Conservation (phyloP, 495 filamentous ascomycete genomes). For the Bombardia bombarda region DNA sequence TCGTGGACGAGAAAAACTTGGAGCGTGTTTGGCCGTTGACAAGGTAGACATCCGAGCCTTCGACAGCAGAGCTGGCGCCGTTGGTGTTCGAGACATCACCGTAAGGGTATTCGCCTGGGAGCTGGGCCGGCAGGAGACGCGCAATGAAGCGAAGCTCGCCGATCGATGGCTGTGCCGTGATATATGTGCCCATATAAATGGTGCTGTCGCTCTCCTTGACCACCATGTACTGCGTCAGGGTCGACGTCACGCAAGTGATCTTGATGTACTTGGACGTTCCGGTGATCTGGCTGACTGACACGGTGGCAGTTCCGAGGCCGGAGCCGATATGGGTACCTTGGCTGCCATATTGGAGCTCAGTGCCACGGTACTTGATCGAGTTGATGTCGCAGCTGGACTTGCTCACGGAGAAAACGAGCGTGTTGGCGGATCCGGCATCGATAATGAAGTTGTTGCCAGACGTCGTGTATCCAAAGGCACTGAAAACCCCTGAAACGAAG, state of each 20-base stretch:
- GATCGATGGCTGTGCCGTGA: conserved; percentile 48
- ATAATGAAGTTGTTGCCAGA: conserved; percentile 41
- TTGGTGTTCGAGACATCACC: conserved; percentile 42
- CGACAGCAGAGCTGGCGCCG: conserved; percentile 41
- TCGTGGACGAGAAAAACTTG: conserved; percentile 61
- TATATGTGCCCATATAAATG: conserved; percentile 58
- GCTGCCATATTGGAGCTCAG: conserved; percentile 47
- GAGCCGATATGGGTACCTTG: conserved; percentile 51
- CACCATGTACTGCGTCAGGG: conserved; percentile 56
- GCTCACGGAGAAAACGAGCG: conserved; percentile 50
- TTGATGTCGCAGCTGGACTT: conserved; percentile 54
- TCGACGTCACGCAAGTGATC: conserved; percentile 51
- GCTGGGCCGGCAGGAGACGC: conserved; percentile 46
- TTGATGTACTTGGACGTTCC: conserved; percentile 43
- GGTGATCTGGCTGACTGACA: conserved; percentile 39
- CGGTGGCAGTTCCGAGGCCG: conserved; percentile 51
- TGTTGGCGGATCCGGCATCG: conserved; percentile 46
- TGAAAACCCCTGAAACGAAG: conserved; percentile 27
- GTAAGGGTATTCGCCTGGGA: conserved; percentile 49
- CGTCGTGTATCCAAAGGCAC: conserved; percentile 34
- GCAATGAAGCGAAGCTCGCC: conserved; percentile 61
- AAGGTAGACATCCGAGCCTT: conserved; percentile 56
- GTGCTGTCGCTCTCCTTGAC: conserved; percentile 50
- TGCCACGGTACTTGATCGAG: conserved; percentile 50
- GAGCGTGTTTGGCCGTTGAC: conserved; percentile 54